These are phyloP conservation scores for Enterocytospora artemiae DNA, from an alignment of 371 early-diverging fungal species.

Conservation along the genomic window DNA sequence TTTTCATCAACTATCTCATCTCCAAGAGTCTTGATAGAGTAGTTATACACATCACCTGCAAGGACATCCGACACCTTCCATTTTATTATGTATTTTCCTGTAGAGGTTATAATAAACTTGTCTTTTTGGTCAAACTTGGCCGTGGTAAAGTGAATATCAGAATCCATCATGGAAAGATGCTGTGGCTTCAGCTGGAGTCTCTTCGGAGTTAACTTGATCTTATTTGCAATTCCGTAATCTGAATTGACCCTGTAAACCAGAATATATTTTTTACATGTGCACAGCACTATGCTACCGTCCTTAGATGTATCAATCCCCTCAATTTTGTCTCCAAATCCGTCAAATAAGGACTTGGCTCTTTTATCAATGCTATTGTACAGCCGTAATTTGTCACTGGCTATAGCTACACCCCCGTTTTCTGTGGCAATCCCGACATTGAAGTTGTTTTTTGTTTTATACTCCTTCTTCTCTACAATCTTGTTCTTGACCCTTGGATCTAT, in stretches of 20 bases:
- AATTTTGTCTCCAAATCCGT: conserved; percentile 74
- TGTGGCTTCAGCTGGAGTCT: conserved; percentile 74
- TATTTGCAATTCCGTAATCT: conserved; percentile 50
- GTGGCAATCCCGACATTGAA: conserved; percentile 65
- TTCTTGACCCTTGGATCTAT: conserved; percentile 69
- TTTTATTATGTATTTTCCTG: conserved; percentile 75
- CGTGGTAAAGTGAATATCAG: conserved; percentile 68
- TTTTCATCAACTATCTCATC: conserved; percentile 75
- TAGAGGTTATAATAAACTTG: conserved; percentile 65
- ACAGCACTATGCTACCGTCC: conserved; percentile 71
- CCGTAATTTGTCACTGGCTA: conserved; percentile 80
- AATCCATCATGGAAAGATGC: conserved; percentile 70
- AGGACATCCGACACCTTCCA: conserved; percentile 78
- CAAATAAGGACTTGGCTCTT: conserved; percentile 73
- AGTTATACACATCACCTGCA: conserved; percentile 65
- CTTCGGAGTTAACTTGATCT: conserved; percentile 63
- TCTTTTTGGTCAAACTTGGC: conserved; percentile 76
- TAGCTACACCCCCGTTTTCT: conserved; percentile 67
- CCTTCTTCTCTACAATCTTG: conserved; percentile 48
- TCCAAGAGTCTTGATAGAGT: conserved; percentile 69
- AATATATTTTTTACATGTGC: conserved; percentile 74
- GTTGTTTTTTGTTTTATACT: conserved; percentile 61
- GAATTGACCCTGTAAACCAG: conserved; percentile 62
- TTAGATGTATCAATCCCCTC: conserved; percentile 75
- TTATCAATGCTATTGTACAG: conserved; percentile 69